Evolutionary conservation across 345 rosid genomes (phyloP).

Genomic region (Gossypium arboreum): DNA sequence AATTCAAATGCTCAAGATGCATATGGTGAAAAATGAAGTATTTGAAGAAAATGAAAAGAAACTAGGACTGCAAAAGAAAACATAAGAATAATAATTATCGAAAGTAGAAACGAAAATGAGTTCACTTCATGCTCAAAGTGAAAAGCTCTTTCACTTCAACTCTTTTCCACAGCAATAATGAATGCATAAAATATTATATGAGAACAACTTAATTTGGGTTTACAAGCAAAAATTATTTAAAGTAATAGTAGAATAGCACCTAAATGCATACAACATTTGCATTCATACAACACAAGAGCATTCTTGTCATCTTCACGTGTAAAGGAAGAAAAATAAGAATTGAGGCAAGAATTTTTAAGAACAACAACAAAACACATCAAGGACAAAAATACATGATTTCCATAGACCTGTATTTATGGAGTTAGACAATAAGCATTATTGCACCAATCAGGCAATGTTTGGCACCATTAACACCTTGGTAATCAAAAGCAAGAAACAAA

Average conservation of each 20-base stretch:
- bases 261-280: background rate
- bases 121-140: background rate
- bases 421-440: background rate
- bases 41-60: slow-evolving; percentile 13
- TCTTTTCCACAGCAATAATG: background rate
- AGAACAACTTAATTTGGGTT: background rate
- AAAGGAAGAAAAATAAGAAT: background rate
- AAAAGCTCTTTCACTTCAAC: background rate
- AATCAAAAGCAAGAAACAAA: background rate
- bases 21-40: background rate
- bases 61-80: background rate
- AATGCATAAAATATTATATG: background rate
- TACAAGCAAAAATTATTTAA: background rate
- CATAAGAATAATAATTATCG: background rate
- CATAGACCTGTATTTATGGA: background rate
- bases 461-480: background rate
- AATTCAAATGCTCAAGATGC: slow-evolving; percentile 20
- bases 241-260: background rate
- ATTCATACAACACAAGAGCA: background rate
- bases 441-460: background rate
- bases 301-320: background rate
- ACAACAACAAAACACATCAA: background rate
- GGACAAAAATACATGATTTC: background rate
- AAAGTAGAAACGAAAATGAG: background rate
- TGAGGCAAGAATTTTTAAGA: background rate